These are phyloP conservation scores for Chalara sp. DNA, from an alignment of 2,329 filamentous ascomycete genomes.

Conservation along the genomic window DNA sequence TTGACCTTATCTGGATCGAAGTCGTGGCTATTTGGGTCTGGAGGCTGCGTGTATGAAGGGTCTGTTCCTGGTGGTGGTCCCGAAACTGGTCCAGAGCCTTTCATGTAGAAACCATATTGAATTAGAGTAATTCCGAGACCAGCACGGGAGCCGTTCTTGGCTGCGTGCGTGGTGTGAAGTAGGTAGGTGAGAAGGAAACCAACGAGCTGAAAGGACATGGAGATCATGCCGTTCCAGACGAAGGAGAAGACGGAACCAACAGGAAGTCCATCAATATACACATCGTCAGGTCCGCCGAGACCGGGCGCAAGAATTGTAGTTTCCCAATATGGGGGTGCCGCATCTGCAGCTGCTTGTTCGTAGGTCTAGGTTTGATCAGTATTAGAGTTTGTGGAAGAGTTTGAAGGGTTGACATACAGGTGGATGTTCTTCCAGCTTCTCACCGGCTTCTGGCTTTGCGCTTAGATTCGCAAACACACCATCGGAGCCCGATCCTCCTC, in stretches of 20 bases:
- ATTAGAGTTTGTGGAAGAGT: slow-evolving; percentile 2
- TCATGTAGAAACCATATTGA: slow-evolving; percentile 96
- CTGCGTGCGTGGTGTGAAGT: slow-evolving; percentile 93
- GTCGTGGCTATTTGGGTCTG: slow-evolving; percentile 83
- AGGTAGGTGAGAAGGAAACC: slow-evolving; percentile 98
- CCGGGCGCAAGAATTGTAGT: slow-evolving; percentile 95
- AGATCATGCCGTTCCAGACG: slow-evolving; percentile 92
- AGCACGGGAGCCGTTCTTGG: slow-evolving; percentile 93
- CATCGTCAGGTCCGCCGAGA: slow-evolving; percentile 82
- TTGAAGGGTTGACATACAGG: slow-evolving; percentile 58
- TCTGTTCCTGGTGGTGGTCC: slow-evolving; percentile 29
- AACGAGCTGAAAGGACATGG: slow-evolving; percentile 93
- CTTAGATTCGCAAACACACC: slow-evolving; percentile 94
- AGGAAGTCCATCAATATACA: slow-evolving; percentile 93
- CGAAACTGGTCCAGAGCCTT: slow-evolving; percentile 43
- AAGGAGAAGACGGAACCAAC: slow-evolving; percentile 85
- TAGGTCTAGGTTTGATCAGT: slow-evolving; percentile 60
- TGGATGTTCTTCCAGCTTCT: slow-evolving; percentile 80
- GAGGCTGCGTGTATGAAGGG: slow-evolving; percentile 61
- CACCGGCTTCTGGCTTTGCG: slow-evolving; percentile 78
- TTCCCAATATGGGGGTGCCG: slow-evolving; percentile 97
- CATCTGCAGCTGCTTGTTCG: slow-evolving; percentile 94
- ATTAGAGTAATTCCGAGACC: slow-evolving; percentile 93
- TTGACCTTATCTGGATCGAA: slow-evolving; percentile 71
- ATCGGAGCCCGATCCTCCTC: slow-evolving; percentile 74